These are phyloP conservation scores for Allium sativum DNA, from an alignment of 106 monocot species.

Conservation along the genomic window DNA sequence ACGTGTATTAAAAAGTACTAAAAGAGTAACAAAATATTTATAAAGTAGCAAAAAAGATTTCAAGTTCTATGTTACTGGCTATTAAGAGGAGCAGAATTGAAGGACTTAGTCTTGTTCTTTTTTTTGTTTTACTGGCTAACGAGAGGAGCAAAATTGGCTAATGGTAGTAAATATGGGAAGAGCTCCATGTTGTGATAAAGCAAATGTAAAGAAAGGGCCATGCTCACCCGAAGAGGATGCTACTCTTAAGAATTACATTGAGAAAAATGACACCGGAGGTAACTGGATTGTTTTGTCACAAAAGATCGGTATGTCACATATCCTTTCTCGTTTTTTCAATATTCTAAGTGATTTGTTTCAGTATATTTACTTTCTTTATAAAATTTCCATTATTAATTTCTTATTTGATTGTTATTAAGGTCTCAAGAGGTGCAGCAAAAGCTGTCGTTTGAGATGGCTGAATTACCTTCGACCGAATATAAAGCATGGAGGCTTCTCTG, in stretches of 20 bases:
- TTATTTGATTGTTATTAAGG: conserved; percentile 16
- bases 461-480: conserved; percentile 32
- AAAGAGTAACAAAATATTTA: too few species aligned
- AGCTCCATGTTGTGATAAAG: conserved; percentile 20
- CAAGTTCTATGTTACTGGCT: too few species aligned
- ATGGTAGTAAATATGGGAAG: conserved; percentile 13
- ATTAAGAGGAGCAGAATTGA: not conserved
- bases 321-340: not conserved
- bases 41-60: too few species aligned
- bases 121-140: too few species aligned
- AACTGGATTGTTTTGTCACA: conserved; percentile 15
- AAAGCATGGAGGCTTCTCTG: conserved; percentile 29
- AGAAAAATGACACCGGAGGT: conserved; percentile 13
- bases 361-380: not conserved
- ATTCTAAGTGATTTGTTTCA: not conserved
- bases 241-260: conserved; percentile 11
- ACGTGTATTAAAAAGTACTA: too few species aligned
- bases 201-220: conserved; percentile 16
- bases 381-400: not conserved
- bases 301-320: conserved; percentile 9
- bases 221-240: conserved; percentile 12
- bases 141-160: too few species aligned
- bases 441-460: conserved; percentile 48
- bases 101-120: too few species aligned
- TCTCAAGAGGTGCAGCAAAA: conserved; percentile 56